A percentile compares a stretch with the other conserved stretches of the same genome.
These are phyloP conservation scores for Talaromyces funiculosus DNA, from an alignment of 2,329 filamentous ascomycete genomes.

Conservation along the genomic window DNA sequence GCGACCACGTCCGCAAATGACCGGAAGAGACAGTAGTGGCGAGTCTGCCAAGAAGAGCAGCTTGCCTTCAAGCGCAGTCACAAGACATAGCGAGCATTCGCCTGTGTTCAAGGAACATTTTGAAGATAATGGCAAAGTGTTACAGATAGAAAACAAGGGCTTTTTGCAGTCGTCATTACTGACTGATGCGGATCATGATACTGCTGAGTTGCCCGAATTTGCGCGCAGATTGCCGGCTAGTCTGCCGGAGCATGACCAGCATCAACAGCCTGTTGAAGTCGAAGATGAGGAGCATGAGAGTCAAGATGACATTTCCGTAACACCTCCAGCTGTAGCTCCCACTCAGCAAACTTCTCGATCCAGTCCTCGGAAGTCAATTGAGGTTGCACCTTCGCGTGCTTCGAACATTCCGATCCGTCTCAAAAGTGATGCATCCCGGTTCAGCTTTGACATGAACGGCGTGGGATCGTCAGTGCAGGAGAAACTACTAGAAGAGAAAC, in stretches of 20 bases:
- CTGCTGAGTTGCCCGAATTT: slow-evolving; percentile 37
- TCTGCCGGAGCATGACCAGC: slow-evolving; percentile 23
- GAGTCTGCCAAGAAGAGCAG: slow-evolving; percentile 9
- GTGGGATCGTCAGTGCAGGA: slow-evolving; percentile 56
- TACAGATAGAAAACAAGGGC: slow-evolving; percentile 39
- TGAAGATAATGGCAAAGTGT: slow-evolving; percentile 42
- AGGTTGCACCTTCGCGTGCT: slow-evolving; percentile 22
- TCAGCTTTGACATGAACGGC: slow-evolving; percentile 59
- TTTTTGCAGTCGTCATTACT: slow-evolving; percentile 39
- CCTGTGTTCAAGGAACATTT: slow-evolving; percentile 59
- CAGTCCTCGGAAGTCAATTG: slow-evolving; percentile 25
- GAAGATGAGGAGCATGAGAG: neutral
- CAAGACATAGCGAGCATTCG: slow-evolving; percentile 42
- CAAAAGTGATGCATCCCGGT: slow-evolving; percentile 56
- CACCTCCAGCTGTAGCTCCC: slow-evolving; percentile 3
- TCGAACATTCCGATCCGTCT: slow-evolving; percentile 42
- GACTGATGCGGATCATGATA: slow-evolving; percentile 27
- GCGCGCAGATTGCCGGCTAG: slow-evolving; percentile 38
- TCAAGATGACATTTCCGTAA: neutral
- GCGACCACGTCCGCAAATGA: slow-evolving; percentile 41
- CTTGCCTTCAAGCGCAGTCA: slow-evolving; percentile 4
- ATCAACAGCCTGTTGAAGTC: slow-evolving; percentile 7
- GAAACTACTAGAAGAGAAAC: slow-evolving; percentile 57
- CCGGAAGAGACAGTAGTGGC: slow-evolving; percentile 14
- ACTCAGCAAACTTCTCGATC: slow-evolving; percentile 10